Conservation (phyloP, 352 stramenopile species). For the Elongisporangium senticosum region DNA sequence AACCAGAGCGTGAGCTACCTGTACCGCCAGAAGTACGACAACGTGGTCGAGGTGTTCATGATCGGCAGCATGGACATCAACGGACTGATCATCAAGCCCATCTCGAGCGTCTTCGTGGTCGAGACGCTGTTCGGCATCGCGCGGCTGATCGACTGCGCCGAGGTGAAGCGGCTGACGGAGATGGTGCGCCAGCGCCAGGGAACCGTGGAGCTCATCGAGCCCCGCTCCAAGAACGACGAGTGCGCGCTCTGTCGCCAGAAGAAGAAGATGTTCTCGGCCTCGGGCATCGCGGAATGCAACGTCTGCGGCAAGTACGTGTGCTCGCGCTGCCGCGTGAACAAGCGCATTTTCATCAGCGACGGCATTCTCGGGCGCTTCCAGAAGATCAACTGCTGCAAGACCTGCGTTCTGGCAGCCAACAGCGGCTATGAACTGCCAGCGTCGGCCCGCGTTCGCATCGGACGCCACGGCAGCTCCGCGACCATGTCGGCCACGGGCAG, state of each 20-base stretch:
- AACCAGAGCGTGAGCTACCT: constrained; percentile 22
- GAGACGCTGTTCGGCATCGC: constrained; percentile 39
- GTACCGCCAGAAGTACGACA: constrained; percentile 24
- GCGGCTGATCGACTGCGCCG: constrained; percentile 33
- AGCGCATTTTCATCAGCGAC: constrained; percentile 26
- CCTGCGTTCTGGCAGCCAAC: constrained; percentile 33
- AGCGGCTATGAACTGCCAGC: constrained; percentile 9
- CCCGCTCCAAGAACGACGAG: constrained; percentile 9
- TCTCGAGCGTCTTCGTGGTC: constrained; percentile 24
- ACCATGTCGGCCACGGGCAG: too few species aligned
- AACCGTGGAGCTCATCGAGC: constrained; percentile 12
- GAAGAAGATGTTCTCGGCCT: constrained; percentile 22
- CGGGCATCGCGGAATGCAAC: constrained; percentile 19
- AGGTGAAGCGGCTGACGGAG: constrained; percentile 38
- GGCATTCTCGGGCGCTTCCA: constrained; percentile 22
- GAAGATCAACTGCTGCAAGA: constrained; percentile 32
- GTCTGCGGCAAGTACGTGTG: constrained; percentile 25
- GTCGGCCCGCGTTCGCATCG: too few species aligned
- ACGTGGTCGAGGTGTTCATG: constrained; percentile 28
- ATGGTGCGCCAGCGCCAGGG: constrained; percentile 21
- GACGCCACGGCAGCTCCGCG: too few species aligned
- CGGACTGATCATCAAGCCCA: constrained; percentile 11
- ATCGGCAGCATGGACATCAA: constrained; percentile 20
- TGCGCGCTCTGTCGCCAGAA: constrained; percentile 33
- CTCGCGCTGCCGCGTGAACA: constrained; percentile 21